phyloP scores from a whole-genome alignment of 805 yeast genomes.

The Grigorovia jiainica region DNA sequence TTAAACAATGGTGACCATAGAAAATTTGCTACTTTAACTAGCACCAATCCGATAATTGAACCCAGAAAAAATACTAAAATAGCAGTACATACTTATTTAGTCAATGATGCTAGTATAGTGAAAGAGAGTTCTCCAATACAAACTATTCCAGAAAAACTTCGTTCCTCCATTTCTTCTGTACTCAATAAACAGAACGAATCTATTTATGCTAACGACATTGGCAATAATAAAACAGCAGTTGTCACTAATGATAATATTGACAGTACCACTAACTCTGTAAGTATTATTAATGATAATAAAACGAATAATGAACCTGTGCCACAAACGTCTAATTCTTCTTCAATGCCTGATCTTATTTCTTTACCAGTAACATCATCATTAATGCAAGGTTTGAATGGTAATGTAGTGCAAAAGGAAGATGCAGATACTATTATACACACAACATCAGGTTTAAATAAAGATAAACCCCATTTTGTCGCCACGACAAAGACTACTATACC shows the following conservation, averaged over 20 bases:
- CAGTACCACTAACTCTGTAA: background rate
- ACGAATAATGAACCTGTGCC: too few relatives aligned
- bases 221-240: background rate
- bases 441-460: background rate
- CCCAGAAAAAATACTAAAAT: conserved; percentile 7
- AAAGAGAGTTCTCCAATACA: background rate
- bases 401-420: background rate
- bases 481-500: conserved; percentile 24
- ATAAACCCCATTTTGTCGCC: conserved; percentile 17
- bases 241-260: background rate
- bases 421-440: background rate
- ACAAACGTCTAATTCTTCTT: too few relatives aligned
- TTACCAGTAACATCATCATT: background rate
- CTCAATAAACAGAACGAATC: background rate
- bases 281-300: background rate
- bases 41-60: background rate
- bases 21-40: background rate
- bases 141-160: background rate
- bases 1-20: background rate
- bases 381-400: background rate
- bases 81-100: conserved; percentile 36
- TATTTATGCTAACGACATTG: too few relatives aligned
- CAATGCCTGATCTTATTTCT: background rate
- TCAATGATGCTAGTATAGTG: conserved; percentile 32
- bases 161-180: background rate